A percentile compares a stretch with the other conserved stretches of the same genome.
Conservation (phyloP, 768 basidiomycete genomes). For the Suillus tomentosus region DNA sequence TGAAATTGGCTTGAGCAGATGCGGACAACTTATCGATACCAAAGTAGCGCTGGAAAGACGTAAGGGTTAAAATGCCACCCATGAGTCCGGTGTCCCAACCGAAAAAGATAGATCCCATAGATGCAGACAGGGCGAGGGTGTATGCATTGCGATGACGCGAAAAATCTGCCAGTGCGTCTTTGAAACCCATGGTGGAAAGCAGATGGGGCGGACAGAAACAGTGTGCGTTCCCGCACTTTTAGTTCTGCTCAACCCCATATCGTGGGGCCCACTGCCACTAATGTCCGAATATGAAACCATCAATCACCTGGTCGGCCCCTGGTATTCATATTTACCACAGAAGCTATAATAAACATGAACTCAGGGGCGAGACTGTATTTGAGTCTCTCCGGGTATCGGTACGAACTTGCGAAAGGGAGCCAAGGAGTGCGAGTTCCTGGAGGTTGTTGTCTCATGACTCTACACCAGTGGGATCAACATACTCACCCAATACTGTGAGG, state of each 20-base stretch:
- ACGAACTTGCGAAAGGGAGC: not conserved
- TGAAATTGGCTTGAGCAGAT: slow-evolving; percentile 36
- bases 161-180: slow-evolving; percentile 22
- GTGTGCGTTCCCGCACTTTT: not conserved
- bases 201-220: not conserved
- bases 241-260: not conserved
- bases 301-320: not conserved
- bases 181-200: slow-evolving; percentile 23
- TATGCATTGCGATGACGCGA: slow-evolving; percentile 41
- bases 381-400: not conserved
- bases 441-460: not conserved
- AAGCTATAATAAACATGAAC: not conserved
- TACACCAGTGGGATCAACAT: not conserved
- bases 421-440: not conserved
- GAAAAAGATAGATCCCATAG: slow-evolving; percentile 46
- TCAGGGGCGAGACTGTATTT: not conserved
- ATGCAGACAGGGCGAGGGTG: slow-evolving; percentile 39
- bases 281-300: not conserved
- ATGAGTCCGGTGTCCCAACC: slow-evolving; percentile 51
- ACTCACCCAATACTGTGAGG: not conserved
- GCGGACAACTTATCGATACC: slow-evolving; percentile 39
- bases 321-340: not conserved
- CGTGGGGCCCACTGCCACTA: not conserved
- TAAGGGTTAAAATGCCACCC: slow-evolving; percentile 43
- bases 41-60: slow-evolving; percentile 46